Evolutionary conservation across 1,139 yeast species (phyloP).

Genomic region (Magnusiomyces paraingens): DNA sequence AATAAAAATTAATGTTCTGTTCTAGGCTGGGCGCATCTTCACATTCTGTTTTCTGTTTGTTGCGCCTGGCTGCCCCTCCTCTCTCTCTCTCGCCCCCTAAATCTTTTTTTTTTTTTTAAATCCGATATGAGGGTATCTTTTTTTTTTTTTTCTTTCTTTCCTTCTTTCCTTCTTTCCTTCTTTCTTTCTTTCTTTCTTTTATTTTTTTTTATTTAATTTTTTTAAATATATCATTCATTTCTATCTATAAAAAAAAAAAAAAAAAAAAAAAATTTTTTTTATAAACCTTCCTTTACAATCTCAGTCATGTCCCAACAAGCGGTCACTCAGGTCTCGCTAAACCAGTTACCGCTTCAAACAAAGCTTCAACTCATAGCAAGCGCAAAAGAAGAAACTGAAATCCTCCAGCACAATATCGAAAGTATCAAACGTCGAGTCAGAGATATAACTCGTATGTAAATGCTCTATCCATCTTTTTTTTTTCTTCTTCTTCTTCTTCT

Average conservation of each 20-base stretch:
- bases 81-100: too few relatives aligned
- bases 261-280: too few relatives aligned
- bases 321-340: background rate
- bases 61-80: too few relatives aligned
- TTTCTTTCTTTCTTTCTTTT: background rate
- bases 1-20: too few relatives aligned
- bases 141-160: too few relatives aligned
- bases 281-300: background rate
- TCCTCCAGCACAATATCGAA: slow-evolving; percentile 1
- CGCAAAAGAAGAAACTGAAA: slow-evolving; percentile 2
- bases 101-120: too few relatives aligned
- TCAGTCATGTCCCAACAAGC: background rate
- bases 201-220: background rate
- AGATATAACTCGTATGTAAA: background rate
- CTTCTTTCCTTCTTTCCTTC: too few relatives aligned
- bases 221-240: background rate
- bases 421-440: background rate
- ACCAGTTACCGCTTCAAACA: slow-evolving; percentile 5
- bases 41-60: too few relatives aligned
- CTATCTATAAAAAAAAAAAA: too few relatives aligned
- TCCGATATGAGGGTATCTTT: too few relatives aligned
- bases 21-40: too few relatives aligned
- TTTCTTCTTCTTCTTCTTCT: background rate
- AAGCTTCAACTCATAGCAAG: slow-evolving; percentile 3
- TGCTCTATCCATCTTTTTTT: background rate